Evolutionary conservation across 345 rosid species (phyloP).

Genomic region (Euphorbia peplus): DNA sequence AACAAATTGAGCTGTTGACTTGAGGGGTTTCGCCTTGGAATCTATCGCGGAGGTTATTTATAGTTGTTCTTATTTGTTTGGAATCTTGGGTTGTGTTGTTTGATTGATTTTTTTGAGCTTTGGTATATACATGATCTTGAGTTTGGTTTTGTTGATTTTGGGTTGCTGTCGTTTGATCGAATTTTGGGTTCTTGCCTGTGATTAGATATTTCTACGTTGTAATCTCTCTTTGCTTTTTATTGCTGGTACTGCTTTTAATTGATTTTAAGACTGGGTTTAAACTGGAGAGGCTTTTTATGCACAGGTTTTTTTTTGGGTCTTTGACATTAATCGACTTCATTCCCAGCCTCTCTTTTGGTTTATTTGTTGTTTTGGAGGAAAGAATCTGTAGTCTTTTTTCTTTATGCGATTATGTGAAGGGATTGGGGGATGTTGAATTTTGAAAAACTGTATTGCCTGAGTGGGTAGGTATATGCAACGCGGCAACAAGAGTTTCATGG

Average conservation of each 20-base stretch:
- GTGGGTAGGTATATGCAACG: not conserved
- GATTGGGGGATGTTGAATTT: not conserved
- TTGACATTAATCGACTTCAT: not conserved
- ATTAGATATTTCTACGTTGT: not conserved
- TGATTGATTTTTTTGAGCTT: not conserved
- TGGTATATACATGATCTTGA: not conserved
- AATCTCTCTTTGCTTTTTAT: not conserved
- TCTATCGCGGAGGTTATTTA: not conserved
- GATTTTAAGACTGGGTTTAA: not conserved
- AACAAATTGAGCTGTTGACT: not conserved
- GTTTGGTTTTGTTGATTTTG: not conserved
- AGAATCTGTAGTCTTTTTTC: not conserved
- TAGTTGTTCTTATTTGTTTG: not conserved
- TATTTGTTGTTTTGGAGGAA: not conserved
- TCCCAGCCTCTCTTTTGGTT: not conserved
- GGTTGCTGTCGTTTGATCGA: not conserved
- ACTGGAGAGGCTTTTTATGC: not conserved
- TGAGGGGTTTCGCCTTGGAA: not conserved
- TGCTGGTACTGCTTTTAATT: not conserved
- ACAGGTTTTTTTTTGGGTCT: not conserved
- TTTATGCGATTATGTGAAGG: not conserved
- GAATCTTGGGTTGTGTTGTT: not conserved
- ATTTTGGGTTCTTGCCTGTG: not conserved
- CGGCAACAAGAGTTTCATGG: not conserved
- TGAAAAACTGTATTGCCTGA: not conserved